Conservation (phyloP, 805 yeast genomes). For the Yamadazyma tumulicola region DNA sequence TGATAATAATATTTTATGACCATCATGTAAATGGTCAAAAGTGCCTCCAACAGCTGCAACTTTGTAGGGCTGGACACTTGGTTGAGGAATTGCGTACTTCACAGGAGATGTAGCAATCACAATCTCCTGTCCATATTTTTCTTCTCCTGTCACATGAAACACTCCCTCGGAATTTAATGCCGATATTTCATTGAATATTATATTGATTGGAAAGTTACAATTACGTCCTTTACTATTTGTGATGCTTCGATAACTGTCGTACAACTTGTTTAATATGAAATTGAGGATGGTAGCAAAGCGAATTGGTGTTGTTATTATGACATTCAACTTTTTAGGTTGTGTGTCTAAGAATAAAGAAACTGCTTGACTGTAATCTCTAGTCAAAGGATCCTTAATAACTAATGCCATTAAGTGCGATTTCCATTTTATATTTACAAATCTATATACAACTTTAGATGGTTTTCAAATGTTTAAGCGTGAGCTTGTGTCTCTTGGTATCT, state of each 20-base stretch:
- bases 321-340: slow-evolving; percentile 15
- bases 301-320: slow-evolving; percentile 21
- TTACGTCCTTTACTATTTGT: slow-evolving; percentile 18
- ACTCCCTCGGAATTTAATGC: not conserved
- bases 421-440: not conserved
- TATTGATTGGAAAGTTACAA: slow-evolving; percentile 26
- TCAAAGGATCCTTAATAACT: slow-evolving; percentile 8
- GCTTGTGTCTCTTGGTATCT: not conserved
- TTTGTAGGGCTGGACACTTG: slow-evolving; percentile 1
- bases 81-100: not conserved
- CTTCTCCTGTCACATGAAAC: slow-evolving; percentile 2
- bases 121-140: not conserved
- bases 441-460: slow-evolving; percentile 1
- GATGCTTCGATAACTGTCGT: slow-evolving; percentile 22
- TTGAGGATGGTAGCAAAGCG: slow-evolving; percentile 22
- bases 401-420: slow-evolving; percentile 6
- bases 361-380: slow-evolving; percentile 8
- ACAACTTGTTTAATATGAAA: slow-evolving; percentile 24
- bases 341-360: slow-evolving; percentile 3
- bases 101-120: slow-evolving; percentile 1
- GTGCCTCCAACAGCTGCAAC: slow-evolving; percentile 87
- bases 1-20: slow-evolving; percentile 83
- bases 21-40: slow-evolving; percentile 94
- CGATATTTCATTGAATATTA: slow-evolving; percentile 20
- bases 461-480: not conserved